Conservation (phyloP, 1,284 basidiomycete genomes). For the Garcileccinum viscosum region DNA sequence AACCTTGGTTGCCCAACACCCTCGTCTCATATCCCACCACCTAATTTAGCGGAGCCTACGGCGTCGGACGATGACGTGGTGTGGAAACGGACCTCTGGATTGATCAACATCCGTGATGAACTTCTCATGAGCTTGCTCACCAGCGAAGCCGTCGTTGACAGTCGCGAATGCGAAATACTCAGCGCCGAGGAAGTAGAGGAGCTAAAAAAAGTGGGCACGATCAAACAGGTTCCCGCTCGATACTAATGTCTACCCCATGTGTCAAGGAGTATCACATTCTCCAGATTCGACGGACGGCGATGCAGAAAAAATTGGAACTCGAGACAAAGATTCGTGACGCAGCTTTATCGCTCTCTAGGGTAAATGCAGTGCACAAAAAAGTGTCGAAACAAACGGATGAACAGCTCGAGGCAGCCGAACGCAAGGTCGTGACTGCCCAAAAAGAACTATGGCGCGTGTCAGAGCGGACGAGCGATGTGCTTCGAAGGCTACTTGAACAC, state of each 20-base stretch:
- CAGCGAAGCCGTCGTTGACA: slow-evolving; percentile 86
- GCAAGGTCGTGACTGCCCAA: slow-evolving; percentile 70
- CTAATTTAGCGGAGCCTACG: slow-evolving; percentile 30
- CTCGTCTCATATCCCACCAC: slow-evolving; percentile 42
- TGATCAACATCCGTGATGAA: slow-evolving; percentile 70
- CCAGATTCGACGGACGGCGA: slow-evolving; percentile 62
- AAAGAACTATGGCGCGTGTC: slow-evolving; percentile 71
- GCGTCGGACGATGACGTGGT: slow-evolving; percentile 42
- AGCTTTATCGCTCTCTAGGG: slow-evolving; percentile 69
- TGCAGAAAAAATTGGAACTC: slow-evolving; percentile 71
- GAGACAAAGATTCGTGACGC: slow-evolving; percentile 86
- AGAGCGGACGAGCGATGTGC: slow-evolving; percentile 65
- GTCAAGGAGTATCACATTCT: slow-evolving; percentile 73
- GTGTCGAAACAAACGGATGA: slow-evolving; percentile 72
- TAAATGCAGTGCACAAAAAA: slow-evolving; percentile 66
- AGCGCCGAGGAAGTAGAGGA: slow-evolving; percentile 89
- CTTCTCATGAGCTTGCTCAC: slow-evolving; percentile 83
- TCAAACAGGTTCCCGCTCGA: slow-evolving; percentile 1
- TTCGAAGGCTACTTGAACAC: slow-evolving; percentile 72
- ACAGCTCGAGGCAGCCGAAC: slow-evolving; percentile 70
- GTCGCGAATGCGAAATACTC: slow-evolving; percentile 75
- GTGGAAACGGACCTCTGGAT: slow-evolving; percentile 49
- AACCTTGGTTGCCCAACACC: slow-evolving; percentile 44
- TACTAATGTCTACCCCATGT: background rate
- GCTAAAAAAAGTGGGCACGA: slow-evolving; percentile 77